These are phyloP conservation scores for Fraxinus anomala DNA, from an alignment of 257 asterid species.

Conservation along the genomic window DNA sequence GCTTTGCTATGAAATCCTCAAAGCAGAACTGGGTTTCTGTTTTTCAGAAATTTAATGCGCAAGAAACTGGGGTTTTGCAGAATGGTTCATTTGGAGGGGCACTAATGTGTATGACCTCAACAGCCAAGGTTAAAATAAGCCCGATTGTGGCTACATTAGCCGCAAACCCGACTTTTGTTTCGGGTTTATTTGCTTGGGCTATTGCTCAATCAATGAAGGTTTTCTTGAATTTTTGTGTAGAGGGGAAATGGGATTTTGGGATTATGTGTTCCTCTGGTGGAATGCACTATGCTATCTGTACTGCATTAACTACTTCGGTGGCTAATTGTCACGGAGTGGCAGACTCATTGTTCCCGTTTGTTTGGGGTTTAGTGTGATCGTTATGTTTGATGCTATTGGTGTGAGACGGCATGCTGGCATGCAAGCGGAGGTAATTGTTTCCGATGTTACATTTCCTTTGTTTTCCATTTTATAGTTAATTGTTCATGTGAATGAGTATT, in stretches of 20 bases:
- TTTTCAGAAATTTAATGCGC: conserved; percentile 20
- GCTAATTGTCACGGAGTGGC: conserved; percentile 88
- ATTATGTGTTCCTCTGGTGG: conserved; percentile 82
- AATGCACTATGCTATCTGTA: conserved; percentile 87
- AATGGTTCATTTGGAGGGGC: conserved; percentile 69
- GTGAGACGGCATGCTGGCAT: conserved; percentile 90
- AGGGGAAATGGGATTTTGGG: conserved; percentile 80
- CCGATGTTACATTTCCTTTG: background rate
- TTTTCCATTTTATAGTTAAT: conserved; percentile 1
- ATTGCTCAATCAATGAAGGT: conserved; percentile 73
- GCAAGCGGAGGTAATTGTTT: conserved; percentile 72
- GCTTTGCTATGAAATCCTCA: conserved; percentile 47
- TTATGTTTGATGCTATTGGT: conserved; percentile 93
- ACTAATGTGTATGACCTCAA: conserved; percentile 68
- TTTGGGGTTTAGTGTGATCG: conserved; percentile 81
- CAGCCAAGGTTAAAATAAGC: conserved; percentile 81
- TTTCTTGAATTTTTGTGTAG: conserved; percentile 74
- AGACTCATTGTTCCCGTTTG: conserved; percentile 87
- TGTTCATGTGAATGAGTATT: background rate
- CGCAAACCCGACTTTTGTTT: conserved; percentile 79
- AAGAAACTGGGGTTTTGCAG: conserved; percentile 40
- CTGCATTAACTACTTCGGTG: conserved; percentile 84
- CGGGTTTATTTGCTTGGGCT: conserved; percentile 72
- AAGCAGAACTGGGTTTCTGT: conserved; percentile 33
- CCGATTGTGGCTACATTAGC: conserved; percentile 79